Evolutionary conservation across 148 eudicot species (phyloP), one percentile per base, ranked within the genome.

Genomic region (Camellia japonica): DNA sequence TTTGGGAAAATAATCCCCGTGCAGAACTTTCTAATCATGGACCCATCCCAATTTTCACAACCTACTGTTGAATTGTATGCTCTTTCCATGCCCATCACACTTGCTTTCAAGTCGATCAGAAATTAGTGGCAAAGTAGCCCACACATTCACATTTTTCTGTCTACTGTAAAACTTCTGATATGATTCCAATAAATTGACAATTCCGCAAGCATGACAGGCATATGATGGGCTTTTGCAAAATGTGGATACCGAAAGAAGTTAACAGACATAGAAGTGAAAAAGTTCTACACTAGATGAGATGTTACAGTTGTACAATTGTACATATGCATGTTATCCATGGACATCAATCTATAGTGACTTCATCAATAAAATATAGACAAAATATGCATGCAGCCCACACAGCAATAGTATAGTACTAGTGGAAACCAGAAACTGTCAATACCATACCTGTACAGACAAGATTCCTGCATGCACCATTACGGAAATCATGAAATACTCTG

Each of bases 391-490:
- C 1, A 41, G 67, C 11, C 6, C 41, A 15, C 76, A 52, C 5
- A 74, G 49, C n/a, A 74, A 42, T 10, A 18, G 52, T 59, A 59
- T 41, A 41, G 67, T 74, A 18, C 49, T 0, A 41, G 77, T 59
- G 63, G 38, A 74, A 42, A 59, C 52, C 67, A 42, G 63, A 84
- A 6, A 61, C 43, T 38, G 58, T 73, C 15, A 6, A 9, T 7
- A 76, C 71, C 86, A 68, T 90, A 94, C 98, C 98, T 68, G 97
- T 93, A 84, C 98, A 93, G 49, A 94, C 98, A 82, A 94, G 94
- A 78, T 94, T 94, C 83, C 98, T 88, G 88, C 98, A 94, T 64
- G 97, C 95, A 76, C 98, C 98, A 82, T 93, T 94, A 72, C 95
- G 89, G 77, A 94, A 94, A 80, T 93, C 97, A 84, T 93, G 98